phyloP scores from a whole-genome alignment of 2,329 filamentous ascomycete species.

The Gremmenia infestans region DNA sequence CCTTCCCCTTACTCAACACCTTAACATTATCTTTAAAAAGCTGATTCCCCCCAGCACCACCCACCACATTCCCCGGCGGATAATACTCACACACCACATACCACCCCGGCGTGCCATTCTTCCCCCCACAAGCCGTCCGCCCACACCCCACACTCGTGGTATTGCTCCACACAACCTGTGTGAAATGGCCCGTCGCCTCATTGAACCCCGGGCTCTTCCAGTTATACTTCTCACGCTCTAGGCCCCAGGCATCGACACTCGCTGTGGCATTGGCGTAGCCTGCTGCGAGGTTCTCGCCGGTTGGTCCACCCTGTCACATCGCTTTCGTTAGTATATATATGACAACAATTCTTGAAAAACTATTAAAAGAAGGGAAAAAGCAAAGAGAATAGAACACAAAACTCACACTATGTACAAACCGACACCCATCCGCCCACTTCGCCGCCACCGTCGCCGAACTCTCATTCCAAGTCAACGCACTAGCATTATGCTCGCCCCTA shows the following conservation, averaged over 20 bases:
- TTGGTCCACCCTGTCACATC: conserved; percentile 47
- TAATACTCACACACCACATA: conserved; percentile 68
- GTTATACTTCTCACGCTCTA: conserved; percentile 54
- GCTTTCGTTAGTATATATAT: background rate
- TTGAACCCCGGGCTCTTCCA: conserved; percentile 52
- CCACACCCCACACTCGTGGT: conserved; percentile 57
- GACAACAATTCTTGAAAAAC: too few relatives aligned
- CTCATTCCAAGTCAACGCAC: conserved; percentile 56
- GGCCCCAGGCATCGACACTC: conserved; percentile 62
- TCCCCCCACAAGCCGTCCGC: conserved; percentile 36
- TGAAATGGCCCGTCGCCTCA: conserved; percentile 63
- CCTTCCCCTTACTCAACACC: conserved; percentile 18
- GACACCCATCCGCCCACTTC: conserved; percentile 43
- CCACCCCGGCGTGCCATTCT: conserved; percentile 47
- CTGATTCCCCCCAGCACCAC: conserved; percentile 39
- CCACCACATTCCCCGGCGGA: conserved; percentile 59
- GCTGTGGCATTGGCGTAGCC: conserved; percentile 57
- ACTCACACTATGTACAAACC: conserved; percentile 42
- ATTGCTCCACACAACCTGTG: conserved; percentile 65
- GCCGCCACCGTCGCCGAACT: conserved; percentile 53
- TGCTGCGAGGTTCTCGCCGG: conserved; percentile 70
- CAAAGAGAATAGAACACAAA: background rate
- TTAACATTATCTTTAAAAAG: conserved; percentile 37
- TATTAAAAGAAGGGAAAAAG: background rate
- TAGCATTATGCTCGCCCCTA: conserved; percentile 57